phyloP scores from a whole-genome alignment of 2,329 filamentous ascomycete genomes.

The Cercospora sp. region DNA sequence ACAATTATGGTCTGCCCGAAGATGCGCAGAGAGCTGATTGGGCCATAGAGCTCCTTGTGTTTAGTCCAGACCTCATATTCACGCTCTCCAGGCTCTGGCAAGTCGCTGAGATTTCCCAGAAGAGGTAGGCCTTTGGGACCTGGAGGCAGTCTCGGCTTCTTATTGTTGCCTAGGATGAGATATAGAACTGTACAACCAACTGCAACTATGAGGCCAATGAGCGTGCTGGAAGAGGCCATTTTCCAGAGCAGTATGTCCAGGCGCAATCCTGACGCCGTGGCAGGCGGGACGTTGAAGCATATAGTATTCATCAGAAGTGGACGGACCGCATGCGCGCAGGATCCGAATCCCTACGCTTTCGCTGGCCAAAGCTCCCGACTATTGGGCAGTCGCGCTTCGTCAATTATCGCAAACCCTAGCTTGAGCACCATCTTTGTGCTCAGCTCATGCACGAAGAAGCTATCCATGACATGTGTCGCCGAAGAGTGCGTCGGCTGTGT shows the following conservation, averaged over 20 bases:
- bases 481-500: neutral
- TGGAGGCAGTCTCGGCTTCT: constrained; percentile 21
- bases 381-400: neutral
- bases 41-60: constrained; percentile 39
- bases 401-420: neutral
- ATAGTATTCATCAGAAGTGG: neutral
- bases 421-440: neutral
- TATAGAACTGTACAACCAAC: neutral
- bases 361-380: neutral
- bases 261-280: neutral
- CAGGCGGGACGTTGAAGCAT: neutral
- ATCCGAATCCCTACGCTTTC: neutral
- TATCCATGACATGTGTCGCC: neutral
- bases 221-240: neutral
- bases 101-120: constrained; percentile 26
- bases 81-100: constrained; percentile 30
- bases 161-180: no score
- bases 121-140: constrained; percentile 28
- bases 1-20: constrained; percentile 47
- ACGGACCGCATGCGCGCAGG: neutral
- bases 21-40: constrained; percentile 44
- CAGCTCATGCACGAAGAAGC: neutral
- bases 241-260: neutral
- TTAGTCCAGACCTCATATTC: constrained; percentile 48
- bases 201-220: neutral